A percentile compares a stretch with the other conserved stretches of the same genome.
Conservation (phyloP, 192 early-diverging fungal genomes). For the Podila verticillata region DNA sequence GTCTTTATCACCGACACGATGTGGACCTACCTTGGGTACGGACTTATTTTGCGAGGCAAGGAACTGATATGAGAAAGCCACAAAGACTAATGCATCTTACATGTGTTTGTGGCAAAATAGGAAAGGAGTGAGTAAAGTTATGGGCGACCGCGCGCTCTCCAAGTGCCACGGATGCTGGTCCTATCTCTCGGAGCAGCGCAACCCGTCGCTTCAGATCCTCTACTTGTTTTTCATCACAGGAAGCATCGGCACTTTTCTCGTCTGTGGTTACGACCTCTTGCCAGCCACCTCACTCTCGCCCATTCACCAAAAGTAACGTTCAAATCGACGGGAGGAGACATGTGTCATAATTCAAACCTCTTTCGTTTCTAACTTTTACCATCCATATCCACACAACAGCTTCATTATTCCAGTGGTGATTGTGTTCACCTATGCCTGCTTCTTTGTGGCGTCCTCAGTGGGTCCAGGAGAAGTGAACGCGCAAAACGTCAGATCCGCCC, state of each 20-base stretch:
- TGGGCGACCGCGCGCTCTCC: conserved; percentile 16
- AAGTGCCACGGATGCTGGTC: conserved; percentile 39
- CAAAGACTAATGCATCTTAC: not conserved
- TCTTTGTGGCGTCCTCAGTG: conserved; percentile 54
- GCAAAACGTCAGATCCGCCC: conserved; percentile 49
- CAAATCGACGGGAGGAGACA: not conserved
- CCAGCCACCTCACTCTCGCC: conserved; percentile 15
- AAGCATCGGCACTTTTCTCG: conserved; percentile 30
- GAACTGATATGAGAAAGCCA: not conserved
- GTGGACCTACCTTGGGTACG: conserved; percentile 41
- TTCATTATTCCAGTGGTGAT: conserved; percentile 54
- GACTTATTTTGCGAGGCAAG: not conserved
- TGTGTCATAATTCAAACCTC: not conserved
- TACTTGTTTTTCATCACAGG: conserved; percentile 50
- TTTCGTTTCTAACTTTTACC: not conserved
- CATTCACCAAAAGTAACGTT: conserved; percentile 30
- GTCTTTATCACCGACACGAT: conserved; percentile 44
- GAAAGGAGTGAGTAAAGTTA: conserved; percentile 24
- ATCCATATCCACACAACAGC: conserved; percentile 10
- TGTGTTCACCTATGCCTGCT: conserved; percentile 54
- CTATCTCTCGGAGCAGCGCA: conserved; percentile 33
- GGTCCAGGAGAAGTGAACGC: conserved; percentile 59
- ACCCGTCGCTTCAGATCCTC: conserved; percentile 34
- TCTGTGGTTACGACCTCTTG: conserved; percentile 39
- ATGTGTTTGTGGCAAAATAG: conserved; percentile 1